Evolutionary conservation across 2,329 filamentous ascomycete genomes (phyloP).

Genomic region (Claviceps sp.): DNA sequence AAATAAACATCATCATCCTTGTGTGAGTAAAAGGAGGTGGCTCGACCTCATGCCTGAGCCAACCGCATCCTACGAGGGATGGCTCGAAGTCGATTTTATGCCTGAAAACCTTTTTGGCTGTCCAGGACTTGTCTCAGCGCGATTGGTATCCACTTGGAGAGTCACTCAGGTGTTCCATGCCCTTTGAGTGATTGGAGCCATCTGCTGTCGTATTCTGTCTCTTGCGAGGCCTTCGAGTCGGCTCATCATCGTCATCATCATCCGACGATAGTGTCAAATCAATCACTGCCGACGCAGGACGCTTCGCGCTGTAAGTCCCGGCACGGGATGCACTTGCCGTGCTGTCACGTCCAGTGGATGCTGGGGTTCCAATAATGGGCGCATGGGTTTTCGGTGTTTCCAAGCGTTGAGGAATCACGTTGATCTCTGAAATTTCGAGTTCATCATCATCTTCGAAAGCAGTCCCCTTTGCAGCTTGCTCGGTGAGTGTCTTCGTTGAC

Average conservation of each 20-base stretch:
- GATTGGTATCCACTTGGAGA: conserved; percentile 11
- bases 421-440: conserved; percentile 33
- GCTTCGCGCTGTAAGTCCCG: conserved; percentile 30
- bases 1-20: not conserved
- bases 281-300: conserved; percentile 39
- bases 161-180: conserved; percentile 12
- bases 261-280: conserved; percentile 45
- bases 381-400: conserved; percentile 24
- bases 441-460: conserved; percentile 34
- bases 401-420: conserved; percentile 19
- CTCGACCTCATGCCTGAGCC: not conserved
- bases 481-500: conserved; percentile 28
- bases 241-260: conserved; percentile 42
- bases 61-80: not conserved
- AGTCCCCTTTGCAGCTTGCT: conserved; percentile 15
- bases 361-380: conserved; percentile 24
- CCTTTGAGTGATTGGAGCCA: conserved; percentile 9
- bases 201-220: conserved; percentile 24
- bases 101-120: not conserved
- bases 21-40: not conserved
- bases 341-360: conserved; percentile 22
- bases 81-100: not conserved
- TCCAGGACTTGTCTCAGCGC: not conserved
- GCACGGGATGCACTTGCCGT: conserved; percentile 22
- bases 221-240: conserved; percentile 32